These are phyloP conservation scores for Nitzschia sp. DNA, from an alignment of 108 stramenopile species.

Conservation along the genomic window DNA sequence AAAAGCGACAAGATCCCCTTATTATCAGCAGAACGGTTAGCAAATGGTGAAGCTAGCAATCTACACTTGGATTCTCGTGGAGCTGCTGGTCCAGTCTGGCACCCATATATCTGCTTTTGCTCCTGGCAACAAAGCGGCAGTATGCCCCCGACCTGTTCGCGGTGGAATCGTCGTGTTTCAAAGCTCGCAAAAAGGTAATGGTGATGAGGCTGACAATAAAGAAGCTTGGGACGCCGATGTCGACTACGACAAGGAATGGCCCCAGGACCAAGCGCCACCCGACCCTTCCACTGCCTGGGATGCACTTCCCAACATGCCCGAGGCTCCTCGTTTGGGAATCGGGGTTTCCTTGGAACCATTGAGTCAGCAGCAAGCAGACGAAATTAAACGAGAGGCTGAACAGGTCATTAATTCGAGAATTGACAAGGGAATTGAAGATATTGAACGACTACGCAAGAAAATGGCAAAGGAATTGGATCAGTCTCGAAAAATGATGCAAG, in stretches of 20 bases:
- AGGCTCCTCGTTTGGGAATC: slow-evolving; percentile 44
- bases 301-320: slow-evolving; percentile 15
- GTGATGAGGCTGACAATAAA: slow-evolving; percentile 10
- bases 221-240: slow-evolving; percentile 33
- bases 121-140: no score
- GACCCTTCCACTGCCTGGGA: slow-evolving; percentile 30
- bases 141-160: not conserved
- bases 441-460: slow-evolving; percentile 47
- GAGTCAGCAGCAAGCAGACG: slow-evolving; percentile 49
- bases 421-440: slow-evolving; percentile 64
- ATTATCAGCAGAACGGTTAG: no score
- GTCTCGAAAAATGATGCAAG: slow-evolving; percentile 38
- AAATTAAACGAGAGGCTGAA: slow-evolving; percentile 51
- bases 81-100: no score
- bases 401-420: slow-evolving; percentile 52
- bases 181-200: no score
- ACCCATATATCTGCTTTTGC: no score
- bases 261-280: slow-evolving; percentile 1
- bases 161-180: not conserved
- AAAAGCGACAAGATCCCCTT: no score
- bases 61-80: no score
- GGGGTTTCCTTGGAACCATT: slow-evolving; percentile 40
- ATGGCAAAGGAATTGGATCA: slow-evolving; percentile 44
- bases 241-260: slow-evolving; percentile 34
- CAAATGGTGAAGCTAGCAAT: no score